Base-by-base conservation (phyloP, 208 protist species). In the Porcisia hertigi region DNA sequence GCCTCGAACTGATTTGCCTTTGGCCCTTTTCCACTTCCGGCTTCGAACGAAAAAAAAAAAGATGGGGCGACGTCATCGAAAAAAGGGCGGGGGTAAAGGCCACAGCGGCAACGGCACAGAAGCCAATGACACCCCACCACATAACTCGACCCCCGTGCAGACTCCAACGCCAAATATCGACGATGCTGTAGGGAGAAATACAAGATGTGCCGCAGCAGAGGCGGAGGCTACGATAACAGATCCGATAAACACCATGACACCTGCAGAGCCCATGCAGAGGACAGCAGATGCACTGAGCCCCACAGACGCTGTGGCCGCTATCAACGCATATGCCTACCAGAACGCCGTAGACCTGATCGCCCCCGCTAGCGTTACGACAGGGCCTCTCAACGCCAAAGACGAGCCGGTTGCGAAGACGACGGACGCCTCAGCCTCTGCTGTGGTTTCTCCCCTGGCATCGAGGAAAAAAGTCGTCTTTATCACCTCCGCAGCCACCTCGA, bases 291-390 rank as follows among this genome's bases (percentile, higher is more conserved):
- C 20, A 20, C 25, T 70, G n/a, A 43, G 20, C 30, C 30, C 57
- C 25, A 16, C 69, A 8, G 41, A 76, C 23, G 78, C 67, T 6
- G 81, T 85, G 23, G 81, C 60, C 11, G 81, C 77, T 30, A 45
- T 85, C 47, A 85, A 85, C 58, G 73, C 76, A 9, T 85, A 76
- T 58, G 81, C 73, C 1, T 52, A 82, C 55, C 43, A 80, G 47
- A 84, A 62, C 30, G 58, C 73, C 9, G 47, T 57, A n/a, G 45
- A 47, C 25, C 16, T 2, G 12, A 54, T 30, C 47, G 30, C 58
- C 5, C 25, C 30, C 16, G 58, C 30, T 36, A 43, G 43, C n/a
- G 39, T 36, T 20, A 34, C 57, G 49, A 5, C 52, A 49, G 49
- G 43, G 25, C 43, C 52, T 9, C 43, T n/a, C 39, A 59, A 52